A percentile compares a stretch with the other conserved stretches of the same genome.
Evolutionary conservation across 2,329 filamentous ascomycete genomes (phyloP).

Genomic region (Aureobasidium zeae): DNA sequence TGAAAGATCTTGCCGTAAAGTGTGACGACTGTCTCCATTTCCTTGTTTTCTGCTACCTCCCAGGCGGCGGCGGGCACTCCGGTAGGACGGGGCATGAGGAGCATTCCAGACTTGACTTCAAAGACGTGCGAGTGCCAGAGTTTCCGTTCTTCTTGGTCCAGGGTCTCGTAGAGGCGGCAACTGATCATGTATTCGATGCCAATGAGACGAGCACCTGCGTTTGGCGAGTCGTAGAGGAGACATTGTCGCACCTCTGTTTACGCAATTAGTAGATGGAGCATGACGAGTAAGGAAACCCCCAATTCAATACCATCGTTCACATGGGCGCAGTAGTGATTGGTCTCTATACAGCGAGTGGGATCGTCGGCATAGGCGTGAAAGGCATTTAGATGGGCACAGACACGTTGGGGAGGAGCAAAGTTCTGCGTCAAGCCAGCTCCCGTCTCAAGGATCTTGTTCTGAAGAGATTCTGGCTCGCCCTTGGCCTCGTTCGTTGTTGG

Average conservation of each 20-base stretch:
- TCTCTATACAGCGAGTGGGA: slow-evolving; percentile 58
- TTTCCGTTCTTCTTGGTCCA: slow-evolving; percentile 57
- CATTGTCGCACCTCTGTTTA: slow-evolving; percentile 67
- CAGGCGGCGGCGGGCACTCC: slow-evolving; percentile 51
- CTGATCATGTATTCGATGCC: slow-evolving; percentile 86
- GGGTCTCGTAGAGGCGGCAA: slow-evolving; percentile 54
- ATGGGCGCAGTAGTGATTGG: slow-evolving; percentile 80
- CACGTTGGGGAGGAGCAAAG: slow-evolving; percentile 61
- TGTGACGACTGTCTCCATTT: slow-evolving; percentile 67
- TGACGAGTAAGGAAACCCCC: not conserved
- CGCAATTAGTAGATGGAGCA: not conserved
- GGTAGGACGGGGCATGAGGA: slow-evolving; percentile 61
- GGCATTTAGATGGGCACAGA: slow-evolving; percentile 80
- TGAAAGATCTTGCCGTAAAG: slow-evolving; percentile 81
- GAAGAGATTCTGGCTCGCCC: slow-evolving; percentile 44
- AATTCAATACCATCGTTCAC: slow-evolving; percentile 54
- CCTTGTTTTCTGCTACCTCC: slow-evolving; percentile 66
- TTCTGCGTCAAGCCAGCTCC: slow-evolving; percentile 53
- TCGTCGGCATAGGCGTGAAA: slow-evolving; percentile 76
- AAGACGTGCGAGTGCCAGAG: slow-evolving; percentile 73
- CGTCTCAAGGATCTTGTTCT: slow-evolving; percentile 52
- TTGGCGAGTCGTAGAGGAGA: slow-evolving; percentile 68
- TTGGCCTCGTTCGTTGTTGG: slow-evolving; percentile 35
- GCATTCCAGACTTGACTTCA: slow-evolving; percentile 69
- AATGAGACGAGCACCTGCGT: slow-evolving; percentile 61